Evolutionary conservation across 208 protist genomes (phyloP).

Genomic region (Crithidia expoeki): DNA sequence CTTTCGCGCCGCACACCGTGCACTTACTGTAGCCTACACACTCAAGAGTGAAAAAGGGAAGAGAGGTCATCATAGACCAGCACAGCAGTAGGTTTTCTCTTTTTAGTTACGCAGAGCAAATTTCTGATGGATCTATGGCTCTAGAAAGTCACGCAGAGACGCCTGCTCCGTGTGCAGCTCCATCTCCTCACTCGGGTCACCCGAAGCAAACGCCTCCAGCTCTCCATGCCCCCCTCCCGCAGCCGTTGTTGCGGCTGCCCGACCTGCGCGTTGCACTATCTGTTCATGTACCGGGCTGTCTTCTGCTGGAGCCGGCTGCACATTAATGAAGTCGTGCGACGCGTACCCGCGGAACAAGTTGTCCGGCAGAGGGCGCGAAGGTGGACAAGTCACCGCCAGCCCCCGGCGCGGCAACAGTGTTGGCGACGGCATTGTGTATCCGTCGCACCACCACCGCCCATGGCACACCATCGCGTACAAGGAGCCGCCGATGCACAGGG

Average conservation of each 20-base stretch:
- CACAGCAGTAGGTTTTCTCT: no score
- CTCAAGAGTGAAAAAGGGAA: no score
- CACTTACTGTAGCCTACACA: no score
- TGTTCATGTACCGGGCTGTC: not conserved
- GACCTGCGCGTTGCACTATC: not conserved
- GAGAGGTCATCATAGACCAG: no score
- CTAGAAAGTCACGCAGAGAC: no score
- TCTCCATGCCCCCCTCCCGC: no score
- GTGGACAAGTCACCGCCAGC: conserved; percentile 38
- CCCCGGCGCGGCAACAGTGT: conserved; percentile 50
- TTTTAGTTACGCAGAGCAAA: no score
- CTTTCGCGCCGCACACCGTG: no score
- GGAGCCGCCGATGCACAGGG: conserved; percentile 14
- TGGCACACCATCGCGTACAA: conserved; percentile 48
- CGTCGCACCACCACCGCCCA: conserved; percentile 67
- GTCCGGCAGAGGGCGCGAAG: conserved; percentile 42
- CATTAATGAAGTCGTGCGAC: conserved; percentile 53
- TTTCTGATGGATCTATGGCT: no score
- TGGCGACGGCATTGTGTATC: conserved; percentile 43
- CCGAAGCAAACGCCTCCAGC: no score
- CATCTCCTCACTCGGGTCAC: no score
- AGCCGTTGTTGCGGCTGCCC: not conserved
- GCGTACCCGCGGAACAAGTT: conserved; percentile 68
- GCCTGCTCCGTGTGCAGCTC: no score
- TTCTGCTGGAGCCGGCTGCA: not conserved